Conservation (phyloP, 148 eudicot species). For the Tetragonia tetragonoides region DNA sequence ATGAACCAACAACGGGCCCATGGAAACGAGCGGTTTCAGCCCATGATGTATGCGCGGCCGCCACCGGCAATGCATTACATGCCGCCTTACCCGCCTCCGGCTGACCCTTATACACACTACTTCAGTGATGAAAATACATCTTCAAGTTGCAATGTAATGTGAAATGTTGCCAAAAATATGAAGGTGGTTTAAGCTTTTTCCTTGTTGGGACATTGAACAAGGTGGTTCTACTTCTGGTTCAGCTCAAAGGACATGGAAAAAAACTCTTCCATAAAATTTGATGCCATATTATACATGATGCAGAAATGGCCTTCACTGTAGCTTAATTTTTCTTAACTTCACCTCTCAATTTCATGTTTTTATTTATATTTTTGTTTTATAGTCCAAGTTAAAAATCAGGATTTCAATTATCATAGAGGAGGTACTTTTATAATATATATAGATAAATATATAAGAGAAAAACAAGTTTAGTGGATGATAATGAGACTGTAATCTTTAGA, state of each 20-base stretch:
- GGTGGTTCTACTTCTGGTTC: not conserved
- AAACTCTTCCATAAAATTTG: conserved; percentile 3
- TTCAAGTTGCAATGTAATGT: conserved; percentile 82
- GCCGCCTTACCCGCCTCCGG: conserved; percentile 56
- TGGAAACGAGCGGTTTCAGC: conserved; percentile 82
- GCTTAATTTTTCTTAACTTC: conserved; percentile 23
- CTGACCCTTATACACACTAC: conserved; percentile 58
- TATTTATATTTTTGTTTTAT: not conserved
- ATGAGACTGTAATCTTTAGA: conserved; percentile 27
- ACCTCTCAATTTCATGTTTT: conserved; percentile 3
- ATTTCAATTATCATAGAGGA: conserved; percentile 27
- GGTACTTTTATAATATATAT: conserved; percentile 14
- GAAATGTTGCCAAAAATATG: conserved; percentile 28
- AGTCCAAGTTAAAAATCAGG: conserved; percentile 18
- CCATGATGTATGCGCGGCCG: conserved; percentile 93
- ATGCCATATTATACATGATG: conserved; percentile 16
- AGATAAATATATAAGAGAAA: conserved; percentile 23
- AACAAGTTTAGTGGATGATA: conserved; percentile 27
- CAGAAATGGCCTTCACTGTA: conserved; percentile 7
- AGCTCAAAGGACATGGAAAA: conserved; percentile 14
- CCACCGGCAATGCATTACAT: conserved; percentile 73
- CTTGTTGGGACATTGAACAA: conserved; percentile 16
- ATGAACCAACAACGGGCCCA: conserved; percentile 83
- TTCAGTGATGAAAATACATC: conserved; percentile 86
- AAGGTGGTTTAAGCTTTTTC: conserved; percentile 3